Conservation (phyloP, 192 early-diverging fungal species). For the Umbelopsis isabellina region DNA sequence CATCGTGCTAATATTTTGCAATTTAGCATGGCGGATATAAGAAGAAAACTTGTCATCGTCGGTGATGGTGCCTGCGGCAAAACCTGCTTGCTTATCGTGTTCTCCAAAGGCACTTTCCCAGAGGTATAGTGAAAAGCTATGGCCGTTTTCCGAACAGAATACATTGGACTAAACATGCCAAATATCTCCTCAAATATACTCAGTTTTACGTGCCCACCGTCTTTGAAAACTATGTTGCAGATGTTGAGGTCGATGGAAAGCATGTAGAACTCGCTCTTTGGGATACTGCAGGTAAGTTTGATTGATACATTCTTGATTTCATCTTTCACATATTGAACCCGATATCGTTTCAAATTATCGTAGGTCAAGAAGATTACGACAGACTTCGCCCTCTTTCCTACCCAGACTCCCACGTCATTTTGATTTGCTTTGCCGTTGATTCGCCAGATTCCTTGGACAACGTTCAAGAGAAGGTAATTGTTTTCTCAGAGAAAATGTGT, state of each 20-base stretch:
- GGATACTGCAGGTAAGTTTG: constrained; percentile 72
- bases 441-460: constrained; percentile 84
- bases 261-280: constrained; percentile 73
- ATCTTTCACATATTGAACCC: background rate
- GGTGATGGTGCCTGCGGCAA: constrained; percentile 87
- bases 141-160: background rate
- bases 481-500: background rate
- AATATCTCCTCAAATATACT: background rate
- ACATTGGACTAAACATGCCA: background rate
- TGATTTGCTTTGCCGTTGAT: constrained; percentile 92
- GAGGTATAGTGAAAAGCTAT: constrained; percentile 61
- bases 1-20: background rate
- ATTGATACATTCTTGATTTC: background rate
- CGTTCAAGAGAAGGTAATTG: constrained; percentile 63
- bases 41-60: constrained; percentile 39
- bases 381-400: constrained; percentile 91
- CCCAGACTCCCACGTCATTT: constrained; percentile 88
- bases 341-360: background rate
- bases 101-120: constrained; percentile 79
- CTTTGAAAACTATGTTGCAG: constrained; percentile 77
- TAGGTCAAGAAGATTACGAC: constrained; percentile 45
- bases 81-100: constrained; percentile 76
- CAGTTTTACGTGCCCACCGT: constrained; percentile 76
- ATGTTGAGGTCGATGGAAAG: constrained; percentile 69
- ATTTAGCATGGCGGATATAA: constrained; percentile 28